Evolutionary conservation across 2,329 filamentous ascomycete genomes (phyloP).

Genomic region (Rutstroemia sp.): DNA sequence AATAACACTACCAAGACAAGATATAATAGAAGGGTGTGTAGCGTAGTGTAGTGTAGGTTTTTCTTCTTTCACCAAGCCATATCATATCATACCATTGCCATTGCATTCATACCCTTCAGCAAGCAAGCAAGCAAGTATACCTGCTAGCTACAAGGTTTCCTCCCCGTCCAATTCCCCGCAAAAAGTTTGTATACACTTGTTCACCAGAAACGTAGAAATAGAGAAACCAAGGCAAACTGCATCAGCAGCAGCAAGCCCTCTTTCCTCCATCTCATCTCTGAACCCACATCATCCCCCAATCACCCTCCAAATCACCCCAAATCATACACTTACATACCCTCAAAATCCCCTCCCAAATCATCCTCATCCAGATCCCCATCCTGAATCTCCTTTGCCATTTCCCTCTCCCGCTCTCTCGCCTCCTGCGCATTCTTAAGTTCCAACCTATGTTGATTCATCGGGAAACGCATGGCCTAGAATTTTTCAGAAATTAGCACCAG

Average conservation of each 20-base stretch:
- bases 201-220: too few species aligned
- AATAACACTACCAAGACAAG: too few species aligned
- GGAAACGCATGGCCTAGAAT: constrained; percentile 86
- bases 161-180: too few species aligned
- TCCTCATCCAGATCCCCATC: constrained; percentile 96
- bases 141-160: too few species aligned
- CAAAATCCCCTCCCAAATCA: constrained; percentile 91
- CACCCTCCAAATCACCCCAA: neutral
- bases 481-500: neutral
- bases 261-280: neutral
- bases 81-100: too few species aligned
- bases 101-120: too few species aligned
- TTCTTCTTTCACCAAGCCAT: too few species aligned
- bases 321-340: constrained; percentile 65
- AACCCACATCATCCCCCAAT: neutral
- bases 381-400: constrained; percentile 98
- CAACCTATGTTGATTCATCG: constrained; percentile 97
- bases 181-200: too few species aligned
- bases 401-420: constrained; percentile 90
- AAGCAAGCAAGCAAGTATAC: too few species aligned
- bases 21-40: too few species aligned
- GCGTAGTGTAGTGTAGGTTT: too few species aligned
- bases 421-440: constrained; percentile 98
- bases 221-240: neutral
- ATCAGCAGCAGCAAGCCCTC: neutral